Conservation (phyloP, 805 yeast genomes). For the Saccharomycopsis malanga region DNA sequence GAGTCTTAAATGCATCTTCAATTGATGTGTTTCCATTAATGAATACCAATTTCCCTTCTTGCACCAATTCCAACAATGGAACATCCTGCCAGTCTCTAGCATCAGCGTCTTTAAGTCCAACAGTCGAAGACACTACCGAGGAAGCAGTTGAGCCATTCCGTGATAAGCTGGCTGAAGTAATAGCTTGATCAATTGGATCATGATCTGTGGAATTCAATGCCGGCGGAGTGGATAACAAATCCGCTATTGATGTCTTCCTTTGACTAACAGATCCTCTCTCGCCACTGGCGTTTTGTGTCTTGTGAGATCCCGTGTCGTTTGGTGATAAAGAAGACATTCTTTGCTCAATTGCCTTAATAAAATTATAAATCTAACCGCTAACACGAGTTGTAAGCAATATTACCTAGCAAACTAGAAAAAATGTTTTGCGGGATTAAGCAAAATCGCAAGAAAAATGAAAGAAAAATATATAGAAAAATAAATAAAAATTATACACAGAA, state of each 20-base stretch:
- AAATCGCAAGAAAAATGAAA: no score
- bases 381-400: no score
- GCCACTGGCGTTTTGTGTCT: no score
- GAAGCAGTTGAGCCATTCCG: conserved; percentile 28
- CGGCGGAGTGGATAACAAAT: conserved; percentile 70
- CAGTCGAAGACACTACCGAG: conserved; percentile 47
- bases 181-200: not conserved
- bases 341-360: no score
- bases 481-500: no score
- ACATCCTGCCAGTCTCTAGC: conserved; percentile 64
- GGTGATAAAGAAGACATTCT: not conserved
- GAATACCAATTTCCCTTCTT: conserved; percentile 65
- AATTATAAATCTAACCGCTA: no score
- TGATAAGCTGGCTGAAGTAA: conserved; percentile 20
- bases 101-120: conserved; percentile 35
- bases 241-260: conserved; percentile 66
- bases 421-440: no score
- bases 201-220: conserved; percentile 34
- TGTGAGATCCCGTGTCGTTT: no score
- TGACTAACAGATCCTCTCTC: no score
- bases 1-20: conserved; percentile 79
- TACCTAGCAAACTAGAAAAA: no score
- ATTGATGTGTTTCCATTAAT: conserved; percentile 65
- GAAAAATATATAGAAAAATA: no score
- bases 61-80: conserved; percentile 65